Conservation (phyloP, 495 filamentous ascomycete species). For the Talaromyces trachyspermus region DNA sequence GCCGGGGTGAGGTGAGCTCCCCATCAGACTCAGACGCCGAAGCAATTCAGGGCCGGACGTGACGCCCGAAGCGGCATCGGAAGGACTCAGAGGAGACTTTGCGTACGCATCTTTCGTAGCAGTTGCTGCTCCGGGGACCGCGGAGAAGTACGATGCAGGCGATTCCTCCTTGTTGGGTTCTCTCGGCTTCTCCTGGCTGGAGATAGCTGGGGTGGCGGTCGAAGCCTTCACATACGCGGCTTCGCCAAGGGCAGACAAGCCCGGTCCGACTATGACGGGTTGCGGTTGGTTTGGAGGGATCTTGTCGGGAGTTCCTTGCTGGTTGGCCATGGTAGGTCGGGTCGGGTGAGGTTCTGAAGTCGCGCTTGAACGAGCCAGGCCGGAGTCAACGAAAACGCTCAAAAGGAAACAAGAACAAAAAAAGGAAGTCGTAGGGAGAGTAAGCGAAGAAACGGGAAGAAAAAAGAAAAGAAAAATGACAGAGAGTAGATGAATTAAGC, state of each 20-base stretch:
- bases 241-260: conserved; percentile 25
- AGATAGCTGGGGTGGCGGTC: conserved; percentile 20
- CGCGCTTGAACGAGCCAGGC: no score
- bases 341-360: conserved; percentile 25
- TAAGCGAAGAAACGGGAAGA: no score
- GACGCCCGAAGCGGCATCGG: conserved; percentile 43
- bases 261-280: conserved; percentile 28
- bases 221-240: conserved; percentile 24
- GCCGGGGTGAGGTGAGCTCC: conserved; percentile 24
- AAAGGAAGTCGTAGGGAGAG: no score
- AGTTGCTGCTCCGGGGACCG: conserved; percentile 23
- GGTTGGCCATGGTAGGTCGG: conserved; percentile 22
- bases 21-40: conserved; percentile 52
- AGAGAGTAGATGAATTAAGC: no score
- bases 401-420: no score
- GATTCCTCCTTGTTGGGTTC: not conserved
- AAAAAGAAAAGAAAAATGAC: no score
- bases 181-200: conserved; percentile 12
- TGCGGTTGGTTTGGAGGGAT: conserved; percentile 28
- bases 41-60: conserved; percentile 54
- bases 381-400: no score
- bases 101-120: conserved; percentile 18
- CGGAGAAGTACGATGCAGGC: conserved; percentile 21
- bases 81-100: conserved; percentile 26
- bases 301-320: conserved; percentile 21